phyloP scores from a whole-genome alignment of 768 basidiomycete genomes.

The Sutorius australiensis region DNA sequence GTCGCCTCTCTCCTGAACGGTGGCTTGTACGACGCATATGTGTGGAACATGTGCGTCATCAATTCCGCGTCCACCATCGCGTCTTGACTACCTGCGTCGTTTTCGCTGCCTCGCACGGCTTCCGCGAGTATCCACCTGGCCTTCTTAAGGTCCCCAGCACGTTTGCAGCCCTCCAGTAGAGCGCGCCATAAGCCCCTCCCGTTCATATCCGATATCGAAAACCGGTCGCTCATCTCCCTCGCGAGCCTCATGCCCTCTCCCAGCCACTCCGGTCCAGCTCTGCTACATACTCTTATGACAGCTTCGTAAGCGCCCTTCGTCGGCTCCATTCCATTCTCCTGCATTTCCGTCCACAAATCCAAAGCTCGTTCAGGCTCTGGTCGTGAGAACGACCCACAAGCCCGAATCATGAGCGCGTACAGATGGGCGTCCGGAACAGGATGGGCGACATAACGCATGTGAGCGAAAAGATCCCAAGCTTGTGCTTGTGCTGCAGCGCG shows the following conservation, averaged over 20 bases:
- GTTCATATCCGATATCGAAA: constrained; percentile 33
- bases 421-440: constrained; percentile 67
- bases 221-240: constrained; percentile 79
- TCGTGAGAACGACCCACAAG: constrained; percentile 60
- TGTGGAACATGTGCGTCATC: constrained; percentile 82
- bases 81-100: constrained; percentile 20
- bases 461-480: constrained; percentile 92
- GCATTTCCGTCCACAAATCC: constrained; percentile 94
- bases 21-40: constrained; percentile 77
- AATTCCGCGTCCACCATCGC: constrained; percentile 57
- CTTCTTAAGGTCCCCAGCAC: constrained; percentile 76
- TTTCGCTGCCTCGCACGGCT: constrained; percentile 38
- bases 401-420: constrained; percentile 84
- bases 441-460: constrained; percentile 96
- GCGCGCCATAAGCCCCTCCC: constrained; percentile 71
- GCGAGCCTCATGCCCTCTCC: constrained; percentile 82
- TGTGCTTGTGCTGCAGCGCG: constrained; percentile 58
- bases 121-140: constrained; percentile 91
- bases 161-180: constrained; percentile 85
- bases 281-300: constrained; percentile 75
- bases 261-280: constrained; percentile 63
- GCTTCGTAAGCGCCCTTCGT: constrained; percentile 74
- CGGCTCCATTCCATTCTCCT: constrained; percentile 62
- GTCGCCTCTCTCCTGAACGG: constrained; percentile 58
- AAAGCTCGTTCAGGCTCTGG: constrained; percentile 88